Conservation (phyloP, 202 grass and related monocot genomes). For the Elaeis oleifera region DNA sequence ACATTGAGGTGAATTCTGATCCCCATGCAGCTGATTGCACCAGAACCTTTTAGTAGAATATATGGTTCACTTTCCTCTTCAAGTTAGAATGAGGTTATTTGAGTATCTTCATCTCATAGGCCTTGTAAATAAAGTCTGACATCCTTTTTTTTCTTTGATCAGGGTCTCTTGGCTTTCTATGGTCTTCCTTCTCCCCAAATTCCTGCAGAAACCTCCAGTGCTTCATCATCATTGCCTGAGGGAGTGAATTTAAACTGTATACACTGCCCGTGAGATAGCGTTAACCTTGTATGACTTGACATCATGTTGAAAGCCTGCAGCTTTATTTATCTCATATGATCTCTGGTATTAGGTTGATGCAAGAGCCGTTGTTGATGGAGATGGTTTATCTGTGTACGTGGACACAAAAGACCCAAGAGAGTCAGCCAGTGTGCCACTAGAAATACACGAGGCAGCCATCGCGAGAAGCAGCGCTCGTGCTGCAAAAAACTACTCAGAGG, state of each 20-base stretch:
- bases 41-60: not conserved
- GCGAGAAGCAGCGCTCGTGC: conserved; percentile 27
- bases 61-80: conserved; percentile 1
- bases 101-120: not conserved
- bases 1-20: conserved; percentile 36
- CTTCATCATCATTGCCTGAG: conserved; percentile 23
- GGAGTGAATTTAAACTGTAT: conserved; percentile 43
- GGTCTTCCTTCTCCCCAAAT: conserved; percentile 28
- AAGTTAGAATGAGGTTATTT: not conserved
- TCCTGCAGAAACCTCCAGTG: conserved; percentile 16
- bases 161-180: conserved; percentile 55
- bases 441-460: conserved; percentile 43
- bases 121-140: not conserved
- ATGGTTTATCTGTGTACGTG: conserved; percentile 66
- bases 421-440: conserved; percentile 26
- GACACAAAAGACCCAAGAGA: conserved; percentile 39
- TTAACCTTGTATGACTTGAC: too few relatives aligned
- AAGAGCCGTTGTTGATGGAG: conserved; percentile 50
- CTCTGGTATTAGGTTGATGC: conserved; percentile 25
- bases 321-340: not conserved
- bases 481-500: conserved; percentile 24
- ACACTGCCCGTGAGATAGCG: conserved; percentile 48
- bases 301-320: too few relatives aligned
- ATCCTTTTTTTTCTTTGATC: conserved; percentile 12
- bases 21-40: not conserved